Conservation (phyloP, 345 rosid genomes). For the Turritis glabra region DNA sequence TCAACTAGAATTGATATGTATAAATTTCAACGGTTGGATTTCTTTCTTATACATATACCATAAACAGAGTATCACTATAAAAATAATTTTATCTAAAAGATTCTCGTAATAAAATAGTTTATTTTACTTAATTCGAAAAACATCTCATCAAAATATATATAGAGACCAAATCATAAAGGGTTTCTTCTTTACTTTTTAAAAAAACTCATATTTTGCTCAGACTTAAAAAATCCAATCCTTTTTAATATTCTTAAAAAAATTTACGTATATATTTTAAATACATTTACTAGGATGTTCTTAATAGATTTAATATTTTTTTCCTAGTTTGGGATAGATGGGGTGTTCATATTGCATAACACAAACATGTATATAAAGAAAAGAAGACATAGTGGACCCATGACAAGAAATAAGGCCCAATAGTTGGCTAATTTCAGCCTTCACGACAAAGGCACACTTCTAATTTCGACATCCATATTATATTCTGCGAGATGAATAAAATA, state of each 20-base stretch:
- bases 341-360: conserved; percentile 13
- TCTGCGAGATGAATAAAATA: neutral
- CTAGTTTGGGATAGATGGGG: too few species aligned
- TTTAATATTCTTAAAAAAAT: too few species aligned
- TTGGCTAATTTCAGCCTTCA: conserved; percentile 24
- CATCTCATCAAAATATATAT: neutral
- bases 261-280: neutral
- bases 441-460: conserved; percentile 17
- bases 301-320: too few species aligned
- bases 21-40: too few species aligned
- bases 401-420: conserved; percentile 19
- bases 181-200: neutral
- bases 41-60: too few species aligned
- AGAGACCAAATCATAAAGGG: neutral
- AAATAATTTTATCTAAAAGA: too few species aligned
- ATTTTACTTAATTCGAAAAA: neutral
- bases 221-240: too few species aligned
- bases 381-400: conserved; percentile 16
- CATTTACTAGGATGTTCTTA: too few species aligned
- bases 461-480: neutral
- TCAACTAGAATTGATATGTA: too few species aligned
- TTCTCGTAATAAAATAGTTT: too few species aligned
- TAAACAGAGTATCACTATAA: too few species aligned
- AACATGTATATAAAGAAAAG: conserved; percentile 6
- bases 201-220: too few species aligned